These are phyloP conservation scores for Tylopilus orsonianus DNA, from an alignment of 1,284 basidiomycete species.

Conservation along the genomic window DNA sequence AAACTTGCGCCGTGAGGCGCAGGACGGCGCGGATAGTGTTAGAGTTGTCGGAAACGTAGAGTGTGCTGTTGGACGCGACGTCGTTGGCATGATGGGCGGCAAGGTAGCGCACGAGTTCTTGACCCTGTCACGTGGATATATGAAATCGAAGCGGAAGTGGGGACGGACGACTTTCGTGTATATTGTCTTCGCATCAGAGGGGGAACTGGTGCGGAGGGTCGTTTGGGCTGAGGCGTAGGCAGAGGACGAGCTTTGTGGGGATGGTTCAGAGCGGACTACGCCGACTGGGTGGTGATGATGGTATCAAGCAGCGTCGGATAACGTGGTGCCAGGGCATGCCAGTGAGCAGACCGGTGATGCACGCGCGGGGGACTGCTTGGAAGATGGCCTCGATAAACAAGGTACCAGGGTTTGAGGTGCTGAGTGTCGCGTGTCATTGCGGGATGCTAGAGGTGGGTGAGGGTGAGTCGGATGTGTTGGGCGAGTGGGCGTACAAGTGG, in stretches of 20 bases:
- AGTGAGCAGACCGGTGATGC: neutral
- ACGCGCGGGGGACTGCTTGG: conserved; percentile 80
- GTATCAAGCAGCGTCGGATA: conserved; percentile 76
- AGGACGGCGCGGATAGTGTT: conserved; percentile 96
- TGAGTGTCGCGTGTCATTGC: conserved; percentile 92
- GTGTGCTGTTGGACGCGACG: conserved; percentile 78
- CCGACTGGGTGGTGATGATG: conserved; percentile 91
- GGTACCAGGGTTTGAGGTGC: conserved; percentile 69
- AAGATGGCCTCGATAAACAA: conserved; percentile 69
- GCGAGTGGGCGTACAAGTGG: conserved; percentile 65
- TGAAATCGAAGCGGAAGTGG: no score
- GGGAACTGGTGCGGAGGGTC: conserved; percentile 83
- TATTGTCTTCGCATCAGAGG: conserved; percentile 92
- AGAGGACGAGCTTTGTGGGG: conserved; percentile 76
- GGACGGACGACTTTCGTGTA: conserved; percentile 84
- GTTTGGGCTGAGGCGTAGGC: conserved; percentile 71
- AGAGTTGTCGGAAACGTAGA: conserved; percentile 92
- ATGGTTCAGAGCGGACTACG: conserved; percentile 66
- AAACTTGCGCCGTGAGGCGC: conserved; percentile 69
- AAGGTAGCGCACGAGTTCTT: conserved; percentile 85
- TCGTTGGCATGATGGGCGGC: conserved; percentile 41
- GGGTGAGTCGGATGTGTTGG: no score
- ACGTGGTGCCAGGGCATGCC: conserved; percentile 61
- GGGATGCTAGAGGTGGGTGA: conserved; percentile 70
- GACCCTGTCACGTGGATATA: no score